A percentile compares a stretch with the other conserved stretches of the same genome.
Conservation (phyloP, 345 rosid genomes). For the Lepidium sativum region DNA sequence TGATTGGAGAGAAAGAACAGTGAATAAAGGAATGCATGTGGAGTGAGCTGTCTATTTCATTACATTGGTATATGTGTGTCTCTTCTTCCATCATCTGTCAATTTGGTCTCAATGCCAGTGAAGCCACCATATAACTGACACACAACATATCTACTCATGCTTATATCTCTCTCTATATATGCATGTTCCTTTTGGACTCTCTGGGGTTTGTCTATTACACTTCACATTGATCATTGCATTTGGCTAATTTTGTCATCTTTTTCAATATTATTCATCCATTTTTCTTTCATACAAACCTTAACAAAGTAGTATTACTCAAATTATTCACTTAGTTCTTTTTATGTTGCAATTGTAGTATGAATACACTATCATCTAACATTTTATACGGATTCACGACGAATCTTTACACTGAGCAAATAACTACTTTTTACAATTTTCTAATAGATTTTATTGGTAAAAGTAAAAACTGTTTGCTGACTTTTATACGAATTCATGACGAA, state of each 20-base stretch:
- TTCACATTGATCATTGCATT: slow-evolving; percentile 21
- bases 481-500: too few species aligned
- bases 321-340: slow-evolving; percentile 7
- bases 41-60: slow-evolving; percentile 51
- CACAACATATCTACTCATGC: slow-evolving; percentile 10
- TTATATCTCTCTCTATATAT: neutral
- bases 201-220: neutral
- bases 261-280: slow-evolving; percentile 10
- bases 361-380: too few species aligned
- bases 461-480: too few species aligned
- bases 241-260: slow-evolving; percentile 18
- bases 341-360: neutral
- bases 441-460: too few species aligned
- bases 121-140: slow-evolving; percentile 26
- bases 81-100: slow-evolving; percentile 21
- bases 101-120: slow-evolving; percentile 25
- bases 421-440: too few species aligned
- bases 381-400: too few species aligned
- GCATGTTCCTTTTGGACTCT: neutral
- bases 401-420: too few species aligned
- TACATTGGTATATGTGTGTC: slow-evolving; percentile 23
- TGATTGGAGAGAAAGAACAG: slow-evolving; percentile 26
- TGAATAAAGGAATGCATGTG: slow-evolving; percentile 39
- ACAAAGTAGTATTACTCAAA: neutral
- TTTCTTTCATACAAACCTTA: neutral